phyloP scores from a whole-genome alignment of 2,329 filamentous ascomycete species.

The Botrytis elliptica region DNA sequence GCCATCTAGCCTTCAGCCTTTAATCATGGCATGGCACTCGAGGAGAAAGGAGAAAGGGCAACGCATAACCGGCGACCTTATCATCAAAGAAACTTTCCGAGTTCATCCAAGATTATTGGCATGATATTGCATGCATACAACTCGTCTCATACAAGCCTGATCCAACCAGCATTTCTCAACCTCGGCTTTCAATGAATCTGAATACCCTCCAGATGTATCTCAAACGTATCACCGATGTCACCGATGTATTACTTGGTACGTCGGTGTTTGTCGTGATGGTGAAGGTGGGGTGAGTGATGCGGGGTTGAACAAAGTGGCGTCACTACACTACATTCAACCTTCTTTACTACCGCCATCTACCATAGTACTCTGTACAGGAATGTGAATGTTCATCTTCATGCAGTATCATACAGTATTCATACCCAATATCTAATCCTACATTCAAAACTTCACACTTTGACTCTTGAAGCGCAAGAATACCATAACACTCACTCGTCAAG shows the following conservation, averaged over 20 bases:
- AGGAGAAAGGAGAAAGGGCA: neutral
- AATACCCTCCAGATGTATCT: neutral
- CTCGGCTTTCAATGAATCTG: neutral
- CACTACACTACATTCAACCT: neutral
- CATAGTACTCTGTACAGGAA: neutral
- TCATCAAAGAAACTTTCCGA: constrained; percentile 9
- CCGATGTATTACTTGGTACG: neutral
- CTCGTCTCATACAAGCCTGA: neutral
- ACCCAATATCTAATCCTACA: neutral
- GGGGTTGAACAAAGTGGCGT: constrained; percentile 2
- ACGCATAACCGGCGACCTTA: neutral
- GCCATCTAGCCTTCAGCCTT: neutral
- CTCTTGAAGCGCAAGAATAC: neutral
- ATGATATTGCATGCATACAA: neutral
- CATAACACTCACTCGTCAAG: neutral
- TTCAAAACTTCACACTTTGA: neutral
- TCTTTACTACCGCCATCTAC: neutral
- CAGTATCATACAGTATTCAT: neutral
- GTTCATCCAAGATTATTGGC: neutral
- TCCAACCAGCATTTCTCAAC: neutral
- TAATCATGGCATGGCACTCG: neutral
- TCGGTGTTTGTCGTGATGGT: neutral
- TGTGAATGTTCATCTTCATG: neutral
- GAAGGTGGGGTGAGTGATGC: constrained; percentile 1
- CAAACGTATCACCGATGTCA: neutral